These are phyloP conservation scores for Trametes cubensis DNA, from an alignment of 768 basidiomycete genomes.

Conservation along the genomic window DNA sequence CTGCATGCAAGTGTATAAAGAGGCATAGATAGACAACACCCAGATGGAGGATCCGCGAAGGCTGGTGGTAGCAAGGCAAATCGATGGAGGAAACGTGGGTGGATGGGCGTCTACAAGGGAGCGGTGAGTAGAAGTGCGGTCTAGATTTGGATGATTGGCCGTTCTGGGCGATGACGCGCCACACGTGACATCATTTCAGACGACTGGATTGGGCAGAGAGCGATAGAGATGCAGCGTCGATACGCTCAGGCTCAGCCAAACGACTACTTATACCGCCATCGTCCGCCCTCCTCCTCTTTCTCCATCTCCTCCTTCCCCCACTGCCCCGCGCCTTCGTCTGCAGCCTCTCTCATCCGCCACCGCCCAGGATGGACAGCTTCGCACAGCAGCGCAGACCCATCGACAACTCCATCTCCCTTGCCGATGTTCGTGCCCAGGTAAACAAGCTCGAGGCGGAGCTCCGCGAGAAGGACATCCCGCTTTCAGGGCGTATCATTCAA, in stretches of 20 bases:
- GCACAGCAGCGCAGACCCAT: slow-evolving; percentile 50
- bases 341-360: too few species aligned
- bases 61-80: neutral
- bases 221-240: slow-evolving; percentile 18
- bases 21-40: too few species aligned
- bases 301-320: slow-evolving; percentile 4
- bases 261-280: slow-evolving; percentile 8
- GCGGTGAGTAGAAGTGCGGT: slow-evolving; percentile 22
- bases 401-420: slow-evolving; percentile 59
- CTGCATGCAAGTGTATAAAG: too few species aligned
- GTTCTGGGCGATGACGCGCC: slow-evolving; percentile 14
- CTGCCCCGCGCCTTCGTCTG: neutral
- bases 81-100: slow-evolving; percentile 11
- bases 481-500: slow-evolving; percentile 90
- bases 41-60: neutral
- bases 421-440: slow-evolving; percentile 76
- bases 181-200: slow-evolving; percentile 21
- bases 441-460: slow-evolving; percentile 72
- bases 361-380: slow-evolving; percentile 65
- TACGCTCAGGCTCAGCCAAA: neutral
- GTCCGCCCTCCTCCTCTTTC: neutral
- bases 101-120: slow-evolving; percentile 3
- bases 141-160: slow-evolving; percentile 16
- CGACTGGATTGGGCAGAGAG: slow-evolving; percentile 21
- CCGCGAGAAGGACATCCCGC: slow-evolving; percentile 64